A percentile compares a stretch with the other conserved stretches of the same genome.
Conservation (phyloP, 2,329 filamentous ascomycete species). For the Ophiostoma triangulosporum region DNA sequence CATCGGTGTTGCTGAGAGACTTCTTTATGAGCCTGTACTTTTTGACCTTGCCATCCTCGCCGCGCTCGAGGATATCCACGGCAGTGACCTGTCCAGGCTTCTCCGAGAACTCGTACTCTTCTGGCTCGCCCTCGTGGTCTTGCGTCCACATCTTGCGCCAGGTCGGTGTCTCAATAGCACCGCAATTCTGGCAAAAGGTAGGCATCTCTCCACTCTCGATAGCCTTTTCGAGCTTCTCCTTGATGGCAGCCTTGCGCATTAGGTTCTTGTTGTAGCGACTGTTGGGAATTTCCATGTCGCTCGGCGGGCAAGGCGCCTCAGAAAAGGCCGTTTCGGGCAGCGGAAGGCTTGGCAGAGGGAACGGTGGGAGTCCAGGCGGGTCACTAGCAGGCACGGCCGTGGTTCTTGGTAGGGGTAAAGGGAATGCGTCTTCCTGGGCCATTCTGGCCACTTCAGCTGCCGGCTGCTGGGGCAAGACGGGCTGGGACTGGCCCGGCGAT, state of each 20-base stretch:
- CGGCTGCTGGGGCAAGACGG: constrained; percentile 5
- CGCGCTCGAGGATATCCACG: constrained; percentile 52
- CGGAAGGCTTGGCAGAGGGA: constrained; percentile 18
- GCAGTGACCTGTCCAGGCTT: constrained; percentile 62
- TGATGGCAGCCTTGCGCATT: constrained; percentile 48
- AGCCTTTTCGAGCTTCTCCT: constrained; percentile 44
- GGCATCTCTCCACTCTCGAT: constrained; percentile 75
- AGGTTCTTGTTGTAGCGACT: constrained; percentile 47
- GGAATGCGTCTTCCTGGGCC: background rate
- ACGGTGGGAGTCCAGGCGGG: constrained; percentile 21
- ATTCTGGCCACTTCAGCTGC: background rate
- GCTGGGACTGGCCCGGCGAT: constrained; percentile 4
- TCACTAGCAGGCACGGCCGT: constrained; percentile 31
- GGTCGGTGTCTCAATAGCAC: constrained; percentile 87
- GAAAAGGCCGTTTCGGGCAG: constrained; percentile 22
- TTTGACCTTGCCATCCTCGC: constrained; percentile 47
- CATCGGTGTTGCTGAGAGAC: constrained; percentile 44
- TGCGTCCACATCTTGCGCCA: constrained; percentile 92
- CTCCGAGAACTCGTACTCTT: constrained; percentile 56
- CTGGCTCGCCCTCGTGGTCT: constrained; percentile 54
- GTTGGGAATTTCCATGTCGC: constrained; percentile 28
- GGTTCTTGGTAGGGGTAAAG: background rate
- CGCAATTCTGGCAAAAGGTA: constrained; percentile 82
- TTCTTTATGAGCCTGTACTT: constrained; percentile 71
- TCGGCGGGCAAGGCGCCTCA: constrained; percentile 29